Percentiles rank a stretch among this genome's conserved stretches.
Conservation (phyloP, 2,329 filamentous ascomycete species). For the Neofusicoccum umdonicola region DNA sequence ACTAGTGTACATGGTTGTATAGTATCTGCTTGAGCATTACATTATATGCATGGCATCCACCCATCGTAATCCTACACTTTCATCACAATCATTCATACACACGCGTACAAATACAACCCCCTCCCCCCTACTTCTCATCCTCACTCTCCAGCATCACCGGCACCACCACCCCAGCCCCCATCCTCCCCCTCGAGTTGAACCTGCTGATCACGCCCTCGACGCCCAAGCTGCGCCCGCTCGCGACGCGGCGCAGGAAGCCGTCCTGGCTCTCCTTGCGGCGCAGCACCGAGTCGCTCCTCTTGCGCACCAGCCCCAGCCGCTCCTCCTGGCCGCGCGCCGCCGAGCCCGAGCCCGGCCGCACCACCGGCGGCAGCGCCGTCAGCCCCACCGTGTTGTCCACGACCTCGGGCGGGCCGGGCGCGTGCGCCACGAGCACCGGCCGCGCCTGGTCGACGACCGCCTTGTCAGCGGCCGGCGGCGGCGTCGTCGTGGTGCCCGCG, state of each 20-base stretch:
- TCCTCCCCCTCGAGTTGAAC: not conserved
- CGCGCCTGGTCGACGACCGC: not conserved
- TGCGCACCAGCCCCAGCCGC: not conserved
- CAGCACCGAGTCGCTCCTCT: not conserved
- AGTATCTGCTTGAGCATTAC: no score
- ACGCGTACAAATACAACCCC: no score
- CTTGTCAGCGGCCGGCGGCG: not conserved
- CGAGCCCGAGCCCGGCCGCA: not conserved
- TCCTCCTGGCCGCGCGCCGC: not conserved
- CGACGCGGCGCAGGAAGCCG: not conserved
- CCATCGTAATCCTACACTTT: no score
- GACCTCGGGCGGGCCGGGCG: not conserved
- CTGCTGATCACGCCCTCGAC: not conserved
- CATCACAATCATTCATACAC: no score
- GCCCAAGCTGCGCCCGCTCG: not conserved
- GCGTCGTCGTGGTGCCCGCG: slow-evolving; percentile 16
- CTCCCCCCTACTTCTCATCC: not conserved
- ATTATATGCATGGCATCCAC: no score
- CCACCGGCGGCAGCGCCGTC: not conserved
- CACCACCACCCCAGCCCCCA: not conserved
- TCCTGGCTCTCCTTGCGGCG: not conserved
- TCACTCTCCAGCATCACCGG: slow-evolving; percentile 3
- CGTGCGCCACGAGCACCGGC: not conserved
- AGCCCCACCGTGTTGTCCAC: not conserved
- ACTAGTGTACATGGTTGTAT: no score